A percentile compares a stretch with the other conserved stretches of the same genome.
Conservation (phyloP, 2,329 filamentous ascomycete species). For the Didymella pomorum region DNA sequence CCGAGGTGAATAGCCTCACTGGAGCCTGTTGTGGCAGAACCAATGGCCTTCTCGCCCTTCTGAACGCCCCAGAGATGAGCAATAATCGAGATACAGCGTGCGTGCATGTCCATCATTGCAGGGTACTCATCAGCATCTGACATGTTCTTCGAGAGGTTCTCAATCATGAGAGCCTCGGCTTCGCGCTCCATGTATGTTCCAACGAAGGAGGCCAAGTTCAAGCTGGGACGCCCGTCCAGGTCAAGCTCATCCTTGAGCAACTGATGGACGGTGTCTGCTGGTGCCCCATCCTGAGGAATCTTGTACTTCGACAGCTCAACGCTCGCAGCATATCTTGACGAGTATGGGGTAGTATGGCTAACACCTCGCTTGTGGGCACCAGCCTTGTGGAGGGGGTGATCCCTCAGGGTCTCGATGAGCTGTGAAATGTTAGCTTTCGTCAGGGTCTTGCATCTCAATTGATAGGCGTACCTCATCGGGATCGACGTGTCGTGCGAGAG, state of each 20-base stretch:
- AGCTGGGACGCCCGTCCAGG: slow-evolving; percentile 62
- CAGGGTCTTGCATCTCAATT: neutral
- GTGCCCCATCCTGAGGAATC: slow-evolving; percentile 65
- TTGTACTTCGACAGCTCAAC: slow-evolving; percentile 67
- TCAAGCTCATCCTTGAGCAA: slow-evolving; percentile 59
- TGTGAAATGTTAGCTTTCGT: neutral
- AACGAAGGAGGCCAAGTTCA: slow-evolving; percentile 74
- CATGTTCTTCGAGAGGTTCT: slow-evolving; percentile 75
- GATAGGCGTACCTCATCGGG: slow-evolving; percentile 51
- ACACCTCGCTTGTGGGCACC: slow-evolving; percentile 49
- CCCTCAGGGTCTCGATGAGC: slow-evolving; percentile 62
- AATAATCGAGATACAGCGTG: slow-evolving; percentile 73
- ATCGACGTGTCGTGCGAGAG: slow-evolving; percentile 62
- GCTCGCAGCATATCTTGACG: slow-evolving; percentile 63
- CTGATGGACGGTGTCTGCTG: slow-evolving; percentile 70
- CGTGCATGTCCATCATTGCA: slow-evolving; percentile 63
- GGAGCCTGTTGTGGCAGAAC: slow-evolving; percentile 74
- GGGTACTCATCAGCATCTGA: slow-evolving; percentile 67
- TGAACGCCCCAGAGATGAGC: slow-evolving; percentile 71
- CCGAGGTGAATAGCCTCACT: slow-evolving; percentile 76
- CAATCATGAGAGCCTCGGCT: slow-evolving; percentile 69
- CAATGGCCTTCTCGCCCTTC: slow-evolving; percentile 69
- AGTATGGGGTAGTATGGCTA: slow-evolving; percentile 65
- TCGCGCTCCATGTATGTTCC: slow-evolving; percentile 76
- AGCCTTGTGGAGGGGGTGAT: slow-evolving; percentile 53